Percentiles rank a stretch among this genome's conserved stretches.
Evolutionary conservation across 139 green algal genomes (phyloP).

Genomic region (Chlamydomonas applanata): DNA sequence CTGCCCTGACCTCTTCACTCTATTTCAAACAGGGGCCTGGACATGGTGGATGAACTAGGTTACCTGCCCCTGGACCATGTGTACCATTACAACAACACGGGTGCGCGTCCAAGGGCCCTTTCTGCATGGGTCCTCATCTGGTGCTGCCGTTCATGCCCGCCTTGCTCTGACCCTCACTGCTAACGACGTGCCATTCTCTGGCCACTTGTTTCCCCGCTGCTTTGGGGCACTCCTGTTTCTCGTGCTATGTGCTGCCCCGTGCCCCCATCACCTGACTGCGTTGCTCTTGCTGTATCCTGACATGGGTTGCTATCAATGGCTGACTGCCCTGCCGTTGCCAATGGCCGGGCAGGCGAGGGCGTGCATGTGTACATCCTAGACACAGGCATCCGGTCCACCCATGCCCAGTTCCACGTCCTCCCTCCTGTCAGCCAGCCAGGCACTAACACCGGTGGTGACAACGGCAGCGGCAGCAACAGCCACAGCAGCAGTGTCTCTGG

Average conservation of each 20-base stretch:
- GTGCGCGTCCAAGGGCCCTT: constrained; percentile 10
- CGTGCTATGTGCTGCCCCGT: too few relatives aligned
- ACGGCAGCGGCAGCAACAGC: too few relatives aligned
- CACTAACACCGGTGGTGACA: background rate
- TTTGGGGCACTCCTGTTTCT: too few relatives aligned
- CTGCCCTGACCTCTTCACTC: too few relatives aligned
- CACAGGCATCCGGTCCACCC: constrained; percentile 58
- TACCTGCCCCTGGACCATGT: constrained; percentile 56
- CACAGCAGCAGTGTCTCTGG: too few relatives aligned
- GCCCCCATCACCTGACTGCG: too few relatives aligned
- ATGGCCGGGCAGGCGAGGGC: constrained; percentile 43
- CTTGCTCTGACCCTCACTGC: background rate
- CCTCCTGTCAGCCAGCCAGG: constrained; percentile 1
- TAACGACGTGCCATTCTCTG: too few relatives aligned
- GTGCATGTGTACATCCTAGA: constrained; percentile 77
- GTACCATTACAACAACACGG: constrained; percentile 46
- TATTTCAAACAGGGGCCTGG: constrained; percentile 68
- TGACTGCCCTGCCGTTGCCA: too few relatives aligned
- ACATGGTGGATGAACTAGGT: constrained; percentile 61
- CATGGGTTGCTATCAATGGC: too few relatives aligned
- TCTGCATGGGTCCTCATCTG: background rate
- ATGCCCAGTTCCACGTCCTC: constrained; percentile 43
- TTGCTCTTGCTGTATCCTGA: too few relatives aligned
- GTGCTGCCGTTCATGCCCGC: too few relatives aligned
- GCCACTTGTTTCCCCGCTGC: too few relatives aligned